phyloP scores from a whole-genome alignment of 768 basidiomycete species.

The Lentinula aciculospora region DNA sequence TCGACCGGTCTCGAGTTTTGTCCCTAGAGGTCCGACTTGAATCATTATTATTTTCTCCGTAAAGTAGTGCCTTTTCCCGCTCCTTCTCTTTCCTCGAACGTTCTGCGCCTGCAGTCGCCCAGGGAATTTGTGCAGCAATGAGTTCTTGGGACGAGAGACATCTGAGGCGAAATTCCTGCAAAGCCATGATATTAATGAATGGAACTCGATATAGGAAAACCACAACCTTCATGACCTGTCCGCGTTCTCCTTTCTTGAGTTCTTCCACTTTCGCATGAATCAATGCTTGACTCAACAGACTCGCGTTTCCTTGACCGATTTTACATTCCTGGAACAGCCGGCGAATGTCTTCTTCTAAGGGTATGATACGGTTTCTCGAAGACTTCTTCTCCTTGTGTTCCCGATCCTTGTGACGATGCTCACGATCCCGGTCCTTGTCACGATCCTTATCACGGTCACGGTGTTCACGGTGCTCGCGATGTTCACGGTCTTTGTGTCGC shows the following conservation, averaged over 20 bases:
- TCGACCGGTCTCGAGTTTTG: slow-evolving; percentile 16
- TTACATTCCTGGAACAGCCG: slow-evolving; percentile 82
- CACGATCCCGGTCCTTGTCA: not conserved
- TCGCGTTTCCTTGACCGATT: slow-evolving; percentile 78
- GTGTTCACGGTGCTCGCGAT: slow-evolving; percentile 14
- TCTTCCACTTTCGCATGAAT: slow-evolving; percentile 67
- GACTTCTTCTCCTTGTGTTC: slow-evolving; percentile 16
- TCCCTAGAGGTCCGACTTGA: not conserved
- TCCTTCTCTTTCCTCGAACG: slow-evolving; percentile 44
- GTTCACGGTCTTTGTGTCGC: slow-evolving; percentile 10
- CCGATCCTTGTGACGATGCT: slow-evolving; percentile 9
- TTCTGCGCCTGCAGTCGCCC: slow-evolving; percentile 83
- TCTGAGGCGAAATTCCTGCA: slow-evolving; percentile 77
- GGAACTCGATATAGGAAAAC: not conserved
- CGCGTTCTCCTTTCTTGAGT: slow-evolving; percentile 20
- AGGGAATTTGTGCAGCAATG: slow-evolving; percentile 82
- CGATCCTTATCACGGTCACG: not conserved
- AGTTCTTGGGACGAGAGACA: slow-evolving; percentile 82
- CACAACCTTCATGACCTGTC: slow-evolving; percentile 68
- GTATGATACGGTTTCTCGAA: slow-evolving; percentile 38
- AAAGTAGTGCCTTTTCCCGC: slow-evolving; percentile 9
- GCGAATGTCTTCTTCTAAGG: slow-evolving; percentile 80
- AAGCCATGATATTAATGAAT: slow-evolving; percentile 3
- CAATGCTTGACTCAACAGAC: slow-evolving; percentile 65
- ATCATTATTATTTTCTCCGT: slow-evolving; percentile 1